phyloP scores from a whole-genome alignment of 768 basidiomycete genomes.

The Pisolithus albus region DNA sequence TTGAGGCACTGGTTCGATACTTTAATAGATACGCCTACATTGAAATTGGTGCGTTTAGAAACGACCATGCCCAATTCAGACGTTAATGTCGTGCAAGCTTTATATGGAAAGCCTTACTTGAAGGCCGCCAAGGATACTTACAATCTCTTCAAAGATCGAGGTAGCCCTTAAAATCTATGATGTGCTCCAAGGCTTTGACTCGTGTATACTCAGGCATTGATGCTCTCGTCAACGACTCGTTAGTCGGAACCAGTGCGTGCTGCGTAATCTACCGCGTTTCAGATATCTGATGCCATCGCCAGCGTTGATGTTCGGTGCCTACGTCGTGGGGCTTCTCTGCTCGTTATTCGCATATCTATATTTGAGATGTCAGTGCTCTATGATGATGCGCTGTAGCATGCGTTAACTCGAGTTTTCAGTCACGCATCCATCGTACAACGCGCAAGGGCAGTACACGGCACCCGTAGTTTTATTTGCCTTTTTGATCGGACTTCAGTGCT shows the following conservation, averaged over 20 bases:
- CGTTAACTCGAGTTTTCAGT: conserved; percentile 31
- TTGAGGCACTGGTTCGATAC: conserved; percentile 64
- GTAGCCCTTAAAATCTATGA: conserved; percentile 16
- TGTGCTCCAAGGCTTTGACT: neutral
- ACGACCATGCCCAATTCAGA: neutral
- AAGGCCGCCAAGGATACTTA: conserved; percentile 80
- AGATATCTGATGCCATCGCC: neutral
- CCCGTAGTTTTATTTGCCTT: conserved; percentile 75
- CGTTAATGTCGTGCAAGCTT: conserved; percentile 33
- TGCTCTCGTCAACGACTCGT: conserved; percentile 75
- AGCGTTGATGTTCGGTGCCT: conserved; percentile 79
- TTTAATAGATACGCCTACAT: conserved; percentile 86
- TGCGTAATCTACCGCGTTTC: neutral
- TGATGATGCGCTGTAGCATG: neutral
- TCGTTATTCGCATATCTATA: conserved; percentile 76
- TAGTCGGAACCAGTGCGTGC: conserved; percentile 69
- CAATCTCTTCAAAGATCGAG: conserved; percentile 68
- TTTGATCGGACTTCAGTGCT: conserved; percentile 68
- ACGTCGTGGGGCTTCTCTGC: conserved; percentile 65
- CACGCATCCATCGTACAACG: conserved; percentile 70
- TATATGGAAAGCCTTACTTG: conserved; percentile 82
- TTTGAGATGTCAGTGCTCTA: conserved; percentile 47
- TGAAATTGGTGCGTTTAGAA: conserved; percentile 53
- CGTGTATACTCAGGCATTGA: conserved; percentile 43
- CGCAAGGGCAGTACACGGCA: conserved; percentile 68